These are phyloP conservation scores for Pseudogymnoascus sp. DNA, from an alignment of 2,329 filamentous ascomycete genomes.

Conservation along the genomic window DNA sequence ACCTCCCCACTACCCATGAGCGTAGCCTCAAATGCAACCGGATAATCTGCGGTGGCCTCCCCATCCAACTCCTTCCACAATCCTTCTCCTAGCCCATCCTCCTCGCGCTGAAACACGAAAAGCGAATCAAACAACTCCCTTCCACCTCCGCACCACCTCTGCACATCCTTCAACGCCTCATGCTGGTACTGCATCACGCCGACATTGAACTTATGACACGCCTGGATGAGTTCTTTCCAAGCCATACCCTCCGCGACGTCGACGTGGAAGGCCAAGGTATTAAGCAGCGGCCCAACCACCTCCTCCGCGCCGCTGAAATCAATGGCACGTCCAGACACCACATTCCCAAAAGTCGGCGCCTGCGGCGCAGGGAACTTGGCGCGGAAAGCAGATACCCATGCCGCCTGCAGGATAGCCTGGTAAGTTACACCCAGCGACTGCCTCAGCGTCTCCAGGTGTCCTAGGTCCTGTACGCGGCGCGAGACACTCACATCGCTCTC, in stretches of 20 bases:
- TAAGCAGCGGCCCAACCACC: slow-evolving; percentile 79
- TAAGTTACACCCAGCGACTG: slow-evolving; percentile 62
- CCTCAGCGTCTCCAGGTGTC: slow-evolving; percentile 45
- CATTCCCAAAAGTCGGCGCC: slow-evolving; percentile 54
- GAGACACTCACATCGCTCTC: slow-evolving; percentile 21
- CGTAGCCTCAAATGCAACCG: slow-evolving; percentile 68
- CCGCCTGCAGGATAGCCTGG: slow-evolving; percentile 70
- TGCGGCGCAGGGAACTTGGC: slow-evolving; percentile 40
- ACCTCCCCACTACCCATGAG: slow-evolving; percentile 28
- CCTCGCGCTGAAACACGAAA: slow-evolving; percentile 73
- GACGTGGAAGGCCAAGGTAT: slow-evolving; percentile 70
- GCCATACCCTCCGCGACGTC: slow-evolving; percentile 37
- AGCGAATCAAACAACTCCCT: slow-evolving; percentile 62
- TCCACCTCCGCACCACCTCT: slow-evolving; percentile 64
- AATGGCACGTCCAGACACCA: slow-evolving; percentile 72
- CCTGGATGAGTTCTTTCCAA: slow-evolving; percentile 53
- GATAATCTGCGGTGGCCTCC: slow-evolving; percentile 37
- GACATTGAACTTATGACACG: slow-evolving; percentile 66
- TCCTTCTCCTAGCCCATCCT: slow-evolving; percentile 22
- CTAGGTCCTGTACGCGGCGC: slow-evolving; percentile 31
- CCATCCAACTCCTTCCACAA: slow-evolving; percentile 51
- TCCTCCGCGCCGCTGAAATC: slow-evolving; percentile 57
- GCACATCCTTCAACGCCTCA: slow-evolving; percentile 68
- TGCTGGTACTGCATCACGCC: slow-evolving; percentile 66
- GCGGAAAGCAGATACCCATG: slow-evolving; percentile 61